Conservation (phyloP, 75 land plant genomes). For the Selaginella tamariscina region DNA sequence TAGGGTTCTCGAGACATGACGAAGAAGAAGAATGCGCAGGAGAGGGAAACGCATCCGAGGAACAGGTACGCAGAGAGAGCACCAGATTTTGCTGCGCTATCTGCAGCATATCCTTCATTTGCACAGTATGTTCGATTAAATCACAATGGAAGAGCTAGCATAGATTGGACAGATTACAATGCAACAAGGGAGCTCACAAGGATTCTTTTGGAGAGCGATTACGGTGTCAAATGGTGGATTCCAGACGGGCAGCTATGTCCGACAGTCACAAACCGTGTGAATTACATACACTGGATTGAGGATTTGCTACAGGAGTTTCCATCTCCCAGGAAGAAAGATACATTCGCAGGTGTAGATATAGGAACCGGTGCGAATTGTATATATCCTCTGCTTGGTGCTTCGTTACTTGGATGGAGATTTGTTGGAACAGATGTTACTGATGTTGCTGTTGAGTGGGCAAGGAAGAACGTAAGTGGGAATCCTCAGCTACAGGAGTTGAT, state of each 20-base stretch:
- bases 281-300: constrained; percentile 93
- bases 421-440: constrained; percentile 75
- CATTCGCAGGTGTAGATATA: constrained; percentile 53
- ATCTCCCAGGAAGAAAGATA: constrained; percentile 24
- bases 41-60: constrained; percentile 52
- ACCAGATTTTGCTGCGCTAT: constrained; percentile 53
- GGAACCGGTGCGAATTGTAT: constrained; percentile 97
- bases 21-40: too few relatives aligned
- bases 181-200: constrained; percentile 92
- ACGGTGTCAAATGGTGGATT: constrained; percentile 79
- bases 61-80: constrained; percentile 57
- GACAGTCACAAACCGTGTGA: constrained; percentile 74
- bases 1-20: too few relatives aligned
- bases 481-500: constrained; percentile 54
- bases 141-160: constrained; percentile 23
- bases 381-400: constrained; percentile 89
- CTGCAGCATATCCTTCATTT: constrained; percentile 63
- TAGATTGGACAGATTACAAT: constrained; percentile 86
- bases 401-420: constrained; percentile 76
- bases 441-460: constrained; percentile 78
- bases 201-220: constrained; percentile 61
- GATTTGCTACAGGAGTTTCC: constrained; percentile 51
- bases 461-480: constrained; percentile 50
- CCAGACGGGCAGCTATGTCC: constrained; percentile 99
- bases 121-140: constrained; percentile 31